Conservation (phyloP, 495 filamentous ascomycete genomes). For the Lasiosphaeria hispida region DNA sequence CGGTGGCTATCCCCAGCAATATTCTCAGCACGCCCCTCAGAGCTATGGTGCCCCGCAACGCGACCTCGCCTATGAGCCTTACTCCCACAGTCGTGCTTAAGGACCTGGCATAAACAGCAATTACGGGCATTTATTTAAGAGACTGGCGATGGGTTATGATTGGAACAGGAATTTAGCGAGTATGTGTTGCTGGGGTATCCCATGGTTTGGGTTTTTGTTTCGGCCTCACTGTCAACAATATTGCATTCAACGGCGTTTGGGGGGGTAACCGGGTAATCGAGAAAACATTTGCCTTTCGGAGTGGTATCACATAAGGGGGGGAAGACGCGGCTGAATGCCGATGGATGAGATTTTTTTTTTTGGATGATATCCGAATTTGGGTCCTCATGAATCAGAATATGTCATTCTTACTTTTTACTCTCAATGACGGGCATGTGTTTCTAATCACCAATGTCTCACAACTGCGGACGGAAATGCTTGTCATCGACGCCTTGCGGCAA, state of each 20-base stretch:
- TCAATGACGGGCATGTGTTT: neutral
- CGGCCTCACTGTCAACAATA: slow-evolving; percentile 8
- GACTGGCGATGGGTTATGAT: neutral
- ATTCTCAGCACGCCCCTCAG: slow-evolving; percentile 26
- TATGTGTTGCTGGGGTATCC: neutral
- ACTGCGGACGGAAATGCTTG: neutral
- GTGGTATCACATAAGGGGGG: slow-evolving; percentile 1
- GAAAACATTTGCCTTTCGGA: neutral
- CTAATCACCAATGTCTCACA: neutral
- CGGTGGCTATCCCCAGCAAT: slow-evolving; percentile 35
- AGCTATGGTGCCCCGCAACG: slow-evolving; percentile 19
- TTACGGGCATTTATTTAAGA: too few species aligned
- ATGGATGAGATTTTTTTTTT: too few species aligned
- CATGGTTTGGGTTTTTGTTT: slow-evolving; percentile 1
- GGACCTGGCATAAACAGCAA: neutral
- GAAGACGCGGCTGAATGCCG: neutral
- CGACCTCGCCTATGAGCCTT: slow-evolving; percentile 54
- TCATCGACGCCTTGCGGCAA: too few species aligned
- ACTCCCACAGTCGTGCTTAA: slow-evolving; percentile 47
- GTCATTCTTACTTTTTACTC: neutral
- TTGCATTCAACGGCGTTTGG: slow-evolving; percentile 24
- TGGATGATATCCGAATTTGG: neutral
- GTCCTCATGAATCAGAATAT: neutral
- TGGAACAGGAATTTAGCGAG: neutral
- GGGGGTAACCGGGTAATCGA: slow-evolving; percentile 7